Evolutionary conservation across 1,284 basidiomycete species (phyloP).

Genomic region (Malassezia restricta): DNA sequence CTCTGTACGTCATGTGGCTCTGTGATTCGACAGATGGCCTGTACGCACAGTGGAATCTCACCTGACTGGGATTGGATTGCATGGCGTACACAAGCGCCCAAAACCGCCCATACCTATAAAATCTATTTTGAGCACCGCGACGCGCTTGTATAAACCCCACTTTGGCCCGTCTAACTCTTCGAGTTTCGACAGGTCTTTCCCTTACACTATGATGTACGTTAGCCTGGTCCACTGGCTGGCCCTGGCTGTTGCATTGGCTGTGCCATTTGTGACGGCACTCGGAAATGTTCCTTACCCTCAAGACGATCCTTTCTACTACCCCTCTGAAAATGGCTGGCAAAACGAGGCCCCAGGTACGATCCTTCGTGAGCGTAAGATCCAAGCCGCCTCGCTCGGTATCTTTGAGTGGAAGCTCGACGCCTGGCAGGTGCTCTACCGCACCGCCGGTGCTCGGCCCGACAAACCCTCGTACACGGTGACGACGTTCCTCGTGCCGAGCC

Average conservation of each 20-base stretch:
- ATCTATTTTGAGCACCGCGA: too few species aligned
- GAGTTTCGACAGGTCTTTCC: neutral
- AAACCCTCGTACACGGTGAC: slow-evolving; percentile 21
- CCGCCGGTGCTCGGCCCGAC: slow-evolving; percentile 6
- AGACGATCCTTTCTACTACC: slow-evolving; percentile 17
- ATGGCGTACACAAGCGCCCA: too few species aligned
- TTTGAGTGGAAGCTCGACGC: slow-evolving; percentile 17
- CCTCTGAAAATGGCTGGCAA: slow-evolving; percentile 12
- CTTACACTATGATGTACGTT: slow-evolving; percentile 8
- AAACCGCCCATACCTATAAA: too few species aligned
- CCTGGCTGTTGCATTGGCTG: slow-evolving; percentile 7
- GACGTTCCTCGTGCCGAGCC: slow-evolving; percentile 25
- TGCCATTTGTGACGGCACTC: slow-evolving; percentile 7
- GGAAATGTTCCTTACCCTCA: slow-evolving; percentile 8
- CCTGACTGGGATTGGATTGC: too few species aligned
- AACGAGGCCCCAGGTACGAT: slow-evolving; percentile 20
- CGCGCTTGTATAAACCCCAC: too few species aligned
- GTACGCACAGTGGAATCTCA: too few species aligned
- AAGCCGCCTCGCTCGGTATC: slow-evolving; percentile 20
- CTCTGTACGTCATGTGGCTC: too few species aligned
- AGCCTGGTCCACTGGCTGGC: slow-evolving; percentile 12
- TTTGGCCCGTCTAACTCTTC: too few species aligned
- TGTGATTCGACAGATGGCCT: too few species aligned
- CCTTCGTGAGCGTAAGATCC: slow-evolving; percentile 22
- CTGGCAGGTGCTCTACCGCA: slow-evolving; percentile 27